Conservation (phyloP, 805 yeast species). For the Allodekkera sacchari region DNA sequence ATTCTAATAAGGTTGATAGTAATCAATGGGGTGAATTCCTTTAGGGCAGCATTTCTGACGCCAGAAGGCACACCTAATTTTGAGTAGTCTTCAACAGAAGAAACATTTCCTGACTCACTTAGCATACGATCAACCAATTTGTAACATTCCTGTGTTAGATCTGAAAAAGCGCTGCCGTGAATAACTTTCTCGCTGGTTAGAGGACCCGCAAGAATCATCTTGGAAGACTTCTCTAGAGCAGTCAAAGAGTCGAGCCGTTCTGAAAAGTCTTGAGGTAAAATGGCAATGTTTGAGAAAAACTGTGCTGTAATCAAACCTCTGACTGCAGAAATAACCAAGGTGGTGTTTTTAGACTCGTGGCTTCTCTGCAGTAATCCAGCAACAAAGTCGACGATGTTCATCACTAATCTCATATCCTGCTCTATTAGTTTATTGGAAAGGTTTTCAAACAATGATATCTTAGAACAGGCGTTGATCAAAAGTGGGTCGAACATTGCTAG, state of each 20-base stretch:
- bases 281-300: constrained; percentile 9
- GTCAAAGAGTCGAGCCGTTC: background rate
- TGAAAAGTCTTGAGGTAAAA: constrained; percentile 1
- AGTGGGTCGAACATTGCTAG: constrained; percentile 22
- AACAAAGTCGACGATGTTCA: constrained; percentile 36
- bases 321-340: constrained; percentile 6
- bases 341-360: constrained; percentile 31
- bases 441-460: constrained; percentile 33
- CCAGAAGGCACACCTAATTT: constrained; percentile 40
- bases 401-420: constrained; percentile 35
- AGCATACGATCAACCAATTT: constrained; percentile 1
- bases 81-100: constrained; percentile 31
- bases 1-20: constrained; percentile 49
- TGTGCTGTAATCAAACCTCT: constrained; percentile 6
- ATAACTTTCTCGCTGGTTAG: background rate
- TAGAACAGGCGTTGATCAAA: constrained; percentile 10
- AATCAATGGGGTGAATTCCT: constrained; percentile 39
- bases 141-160: constrained; percentile 1
- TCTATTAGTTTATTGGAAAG: constrained; percentile 34
- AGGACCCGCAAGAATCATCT: background rate
- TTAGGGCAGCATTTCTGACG: constrained; percentile 34
- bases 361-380: constrained; percentile 36
- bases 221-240: constrained; percentile 1
- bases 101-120: constrained; percentile 12
- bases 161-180: no score